Conservation (phyloP, 768 basidiomycete species). For the Lactifluus echinatus region DNA sequence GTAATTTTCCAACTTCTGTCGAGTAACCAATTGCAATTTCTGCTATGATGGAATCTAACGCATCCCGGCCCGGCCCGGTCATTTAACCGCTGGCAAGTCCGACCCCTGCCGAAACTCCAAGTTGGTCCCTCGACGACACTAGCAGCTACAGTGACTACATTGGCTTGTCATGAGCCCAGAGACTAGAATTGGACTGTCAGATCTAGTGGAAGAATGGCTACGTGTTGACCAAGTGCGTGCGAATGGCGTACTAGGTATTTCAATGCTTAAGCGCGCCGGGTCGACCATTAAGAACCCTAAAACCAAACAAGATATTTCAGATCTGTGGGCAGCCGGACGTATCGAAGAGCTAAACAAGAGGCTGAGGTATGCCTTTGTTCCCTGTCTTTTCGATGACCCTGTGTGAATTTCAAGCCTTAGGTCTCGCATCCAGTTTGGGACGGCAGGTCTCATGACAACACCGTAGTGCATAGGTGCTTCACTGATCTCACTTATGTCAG, state of each 20-base stretch:
- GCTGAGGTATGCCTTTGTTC: constrained; percentile 36
- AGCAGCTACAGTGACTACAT: no score
- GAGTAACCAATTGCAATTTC: no score
- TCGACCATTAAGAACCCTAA: constrained; percentile 36
- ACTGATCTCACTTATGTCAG: constrained; percentile 29
- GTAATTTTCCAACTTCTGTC: no score
- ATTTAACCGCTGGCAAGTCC: no score
- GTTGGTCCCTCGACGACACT: no score
- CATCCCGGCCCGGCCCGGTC: constrained; percentile 4
- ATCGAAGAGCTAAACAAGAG: constrained; percentile 44
- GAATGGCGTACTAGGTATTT: not conserved
- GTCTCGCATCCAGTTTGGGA: constrained; percentile 76
- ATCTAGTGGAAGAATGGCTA: constrained; percentile 45
- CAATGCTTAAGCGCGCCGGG: not conserved
- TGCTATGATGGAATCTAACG: no score
- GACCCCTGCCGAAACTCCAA: no score
- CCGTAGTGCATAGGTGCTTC: not conserved
- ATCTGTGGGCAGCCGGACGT: constrained; percentile 36
- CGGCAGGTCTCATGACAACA: constrained; percentile 48
- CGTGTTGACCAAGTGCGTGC: constrained; percentile 36
- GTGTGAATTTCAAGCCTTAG: constrained; percentile 29
- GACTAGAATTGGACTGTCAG: constrained; percentile 25
- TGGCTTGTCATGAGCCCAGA: not conserved
- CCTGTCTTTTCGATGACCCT: not conserved
- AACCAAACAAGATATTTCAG: constrained; percentile 42